Percentiles rank a stretch among this genome's conserved stretches.
Evolutionary conservation across 345 rosid species (phyloP).

Genomic region (Stellera chamaejasme): DNA sequence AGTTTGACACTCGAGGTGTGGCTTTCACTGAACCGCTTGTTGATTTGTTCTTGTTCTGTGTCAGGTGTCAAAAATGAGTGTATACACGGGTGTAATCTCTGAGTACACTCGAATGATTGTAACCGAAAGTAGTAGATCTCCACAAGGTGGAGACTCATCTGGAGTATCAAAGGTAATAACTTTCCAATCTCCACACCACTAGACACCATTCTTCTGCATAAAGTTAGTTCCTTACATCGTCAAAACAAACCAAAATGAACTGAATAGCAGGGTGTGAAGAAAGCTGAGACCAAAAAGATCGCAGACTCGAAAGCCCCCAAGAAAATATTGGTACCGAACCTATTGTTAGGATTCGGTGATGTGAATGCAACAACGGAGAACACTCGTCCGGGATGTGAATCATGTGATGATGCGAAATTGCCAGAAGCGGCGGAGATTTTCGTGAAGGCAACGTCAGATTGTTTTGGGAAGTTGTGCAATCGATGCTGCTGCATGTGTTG

Average conservation of each 20-base stretch:
- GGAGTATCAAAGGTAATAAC: constrained; percentile 29
- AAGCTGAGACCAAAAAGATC: constrained; percentile 25
- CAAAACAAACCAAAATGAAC: background rate
- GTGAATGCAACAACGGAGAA: constrained; percentile 56
- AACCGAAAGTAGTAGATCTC: constrained; percentile 35
- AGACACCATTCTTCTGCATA: no score
- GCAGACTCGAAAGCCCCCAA: constrained; percentile 26
- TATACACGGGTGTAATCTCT: constrained; percentile 44
- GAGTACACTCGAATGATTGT: constrained; percentile 70
- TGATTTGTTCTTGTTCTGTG: background rate
- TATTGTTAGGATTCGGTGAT: constrained; percentile 67
- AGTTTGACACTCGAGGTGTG: background rate
- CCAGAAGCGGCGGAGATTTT: constrained; percentile 80
- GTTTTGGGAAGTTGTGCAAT: constrained; percentile 42
- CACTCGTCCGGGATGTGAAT: constrained; percentile 49
- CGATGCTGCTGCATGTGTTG: constrained; percentile 90
- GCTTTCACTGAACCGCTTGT: no score
- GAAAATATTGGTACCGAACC: constrained; percentile 27
- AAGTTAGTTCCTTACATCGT: background rate
- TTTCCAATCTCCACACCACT: no score
- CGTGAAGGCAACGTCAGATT: constrained; percentile 67
- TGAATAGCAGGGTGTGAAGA: constrained; percentile 32
- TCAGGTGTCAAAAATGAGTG: constrained; percentile 65
- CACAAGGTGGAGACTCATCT: constrained; percentile 25
- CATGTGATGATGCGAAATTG: constrained; percentile 34